Evolutionary conservation across 345 rosid species (phyloP).

Genomic region (Brassica rapa): DNA sequence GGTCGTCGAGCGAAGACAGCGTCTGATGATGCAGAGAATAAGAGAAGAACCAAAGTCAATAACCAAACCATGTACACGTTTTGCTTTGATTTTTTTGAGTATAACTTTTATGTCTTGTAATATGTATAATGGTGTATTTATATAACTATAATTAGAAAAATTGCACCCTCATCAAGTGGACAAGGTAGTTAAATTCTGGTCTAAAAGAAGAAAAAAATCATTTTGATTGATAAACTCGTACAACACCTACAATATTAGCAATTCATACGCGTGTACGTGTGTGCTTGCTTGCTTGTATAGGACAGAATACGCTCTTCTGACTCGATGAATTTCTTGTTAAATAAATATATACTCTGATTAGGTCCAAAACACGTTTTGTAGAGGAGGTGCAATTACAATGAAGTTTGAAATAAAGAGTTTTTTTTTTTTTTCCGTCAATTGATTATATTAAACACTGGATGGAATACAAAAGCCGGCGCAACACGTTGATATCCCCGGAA

Average conservation of each 20-base stretch:
- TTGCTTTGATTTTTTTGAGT: not conserved
- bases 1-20: not conserved
- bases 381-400: not conserved
- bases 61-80: not conserved
- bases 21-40: constrained; percentile 1
- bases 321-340: not conserved
- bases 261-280: not conserved
- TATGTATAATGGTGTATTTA: not conserved
- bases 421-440: no score
- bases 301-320: not conserved
- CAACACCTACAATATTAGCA: not conserved
- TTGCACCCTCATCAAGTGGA: not conserved
- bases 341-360: not conserved
- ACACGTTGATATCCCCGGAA: no score
- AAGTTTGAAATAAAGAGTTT: not conserved
- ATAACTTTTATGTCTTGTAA: not conserved
- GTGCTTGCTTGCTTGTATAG: not conserved
- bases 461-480: no score
- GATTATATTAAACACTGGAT: no score
- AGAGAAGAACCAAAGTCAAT: not conserved
- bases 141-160: not conserved
- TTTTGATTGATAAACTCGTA: not conserved
- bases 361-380: not conserved
- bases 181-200: not conserved
- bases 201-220: not conserved